Conservation (phyloP, 2,329 filamentous ascomycete genomes). For the Colletotrichum cordylinicola region DNA sequence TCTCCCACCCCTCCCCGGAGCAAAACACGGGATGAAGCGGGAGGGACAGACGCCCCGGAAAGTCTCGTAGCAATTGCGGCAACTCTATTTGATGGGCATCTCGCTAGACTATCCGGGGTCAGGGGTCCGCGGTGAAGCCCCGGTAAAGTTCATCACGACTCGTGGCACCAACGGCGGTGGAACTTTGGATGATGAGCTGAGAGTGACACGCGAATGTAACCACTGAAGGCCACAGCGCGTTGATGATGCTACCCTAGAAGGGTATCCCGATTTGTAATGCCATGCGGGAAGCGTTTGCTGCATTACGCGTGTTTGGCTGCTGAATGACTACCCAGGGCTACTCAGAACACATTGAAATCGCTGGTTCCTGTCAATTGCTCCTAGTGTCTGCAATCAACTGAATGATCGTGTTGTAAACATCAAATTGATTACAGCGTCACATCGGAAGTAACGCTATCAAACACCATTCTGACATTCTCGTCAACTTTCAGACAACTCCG, state of each 20-base stretch:
- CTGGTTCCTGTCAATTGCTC: not conserved
- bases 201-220: slow-evolving; percentile 4
- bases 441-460: not conserved
- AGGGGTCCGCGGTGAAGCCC: not conserved
- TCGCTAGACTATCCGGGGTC: too few relatives aligned
- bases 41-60: not conserved
- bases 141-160: not conserved
- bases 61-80: not conserved
- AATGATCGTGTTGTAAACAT: not conserved
- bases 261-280: not conserved
- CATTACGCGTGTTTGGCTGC: not conserved
- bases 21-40: not conserved
- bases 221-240: not conserved
- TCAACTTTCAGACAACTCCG: not conserved
- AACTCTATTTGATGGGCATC: not conserved
- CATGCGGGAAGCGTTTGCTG: not conserved
- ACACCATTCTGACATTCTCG: not conserved
- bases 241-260: not conserved
- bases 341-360: not conserved
- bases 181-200: not conserved
- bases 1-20: not conserved
- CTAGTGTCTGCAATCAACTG: not conserved
- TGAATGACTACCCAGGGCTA: not conserved
- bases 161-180: not conserved
- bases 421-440: not conserved